Evolutionary conservation across 2,329 filamentous ascomycete genomes (phyloP), one percentile per base, ranked within the genome.

Genomic region (Ophiostoma himal-ulmi): DNA sequence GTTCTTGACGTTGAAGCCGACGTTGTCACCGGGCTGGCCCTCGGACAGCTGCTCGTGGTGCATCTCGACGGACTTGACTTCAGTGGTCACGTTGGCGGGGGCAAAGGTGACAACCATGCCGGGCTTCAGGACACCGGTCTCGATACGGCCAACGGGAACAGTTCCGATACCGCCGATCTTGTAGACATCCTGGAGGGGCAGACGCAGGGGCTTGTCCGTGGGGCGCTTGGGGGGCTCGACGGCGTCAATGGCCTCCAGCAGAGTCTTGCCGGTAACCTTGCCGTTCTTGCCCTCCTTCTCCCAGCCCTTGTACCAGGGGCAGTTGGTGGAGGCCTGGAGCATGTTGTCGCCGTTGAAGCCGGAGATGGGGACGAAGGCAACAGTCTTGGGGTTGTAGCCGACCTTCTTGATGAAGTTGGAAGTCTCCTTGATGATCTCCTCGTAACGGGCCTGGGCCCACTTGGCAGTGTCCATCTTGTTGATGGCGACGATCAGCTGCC

Each of bases 1-100:
- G 95, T 99, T 99, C 94, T 99, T 99, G 87, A 99, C 94, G 92
- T 99, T 99, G 94, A 99, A 99, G 80, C 95, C 95, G 83, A 99
- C 95, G 89, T 99, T 99, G 92, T 99, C 95, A 90, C 95, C 95
- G 81, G 95, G 95, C 77, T 92, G 81, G 92, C 95, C 95, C 89
- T 97, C 91, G 76, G 82, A 74, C 78, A 99, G 94, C 91, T 97
- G 94, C 89, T 97, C 93, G 93, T 98, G 94, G 90, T 97, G 94
- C 95, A 99, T 99, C 89, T 99, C 95, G 80, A 99, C 95, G 84
- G 94, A 98, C 93, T 99, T 99, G 90, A 98, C 95, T 92, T 99
- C 95, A 89, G 95, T 98, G 90, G 95, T 98, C 83, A 99, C 94
- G 90, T 93, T 93, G 88, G 94, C 87, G 78, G 95, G 95, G 81